These are phyloP conservation scores for Malassezia cuniculi DNA, from an alignment of 1,284 basidiomycete genomes.

Conservation along the genomic window DNA sequence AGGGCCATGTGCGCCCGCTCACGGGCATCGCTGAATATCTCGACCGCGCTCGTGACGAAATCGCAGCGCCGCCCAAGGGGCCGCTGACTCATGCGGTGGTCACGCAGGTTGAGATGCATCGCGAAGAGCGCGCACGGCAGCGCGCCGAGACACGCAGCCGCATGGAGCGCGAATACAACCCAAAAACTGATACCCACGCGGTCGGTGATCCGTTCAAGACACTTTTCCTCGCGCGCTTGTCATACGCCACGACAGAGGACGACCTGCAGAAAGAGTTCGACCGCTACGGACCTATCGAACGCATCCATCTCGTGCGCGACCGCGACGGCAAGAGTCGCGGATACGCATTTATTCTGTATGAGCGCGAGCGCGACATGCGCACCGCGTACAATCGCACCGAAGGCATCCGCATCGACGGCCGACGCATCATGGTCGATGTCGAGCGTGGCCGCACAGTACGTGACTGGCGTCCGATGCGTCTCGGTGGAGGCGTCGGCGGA, in stretches of 20 bases:
- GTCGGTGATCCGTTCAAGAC: constrained; percentile 97
- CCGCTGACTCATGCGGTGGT: constrained; percentile 23
- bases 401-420: constrained; percentile 84
- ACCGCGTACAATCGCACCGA: constrained; percentile 87
- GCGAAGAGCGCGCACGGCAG: constrained; percentile 15
- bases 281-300: constrained; percentile 82
- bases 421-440: constrained; percentile 89
- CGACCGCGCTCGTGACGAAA: constrained; percentile 31
- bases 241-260: constrained; percentile 74
- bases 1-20: constrained; percentile 22
- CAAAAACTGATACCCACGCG: constrained; percentile 79
- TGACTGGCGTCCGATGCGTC: constrained; percentile 89
- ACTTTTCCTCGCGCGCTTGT: constrained; percentile 82
- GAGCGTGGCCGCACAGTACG: constrained; percentile 94
- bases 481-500: constrained; percentile 90
- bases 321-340: constrained; percentile 66
- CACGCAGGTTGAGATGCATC: constrained; percentile 24
- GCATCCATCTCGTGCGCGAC: constrained; percentile 77
- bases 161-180: constrained; percentile 54
- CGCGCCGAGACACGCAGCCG: constrained; percentile 14
- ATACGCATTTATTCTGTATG: constrained; percentile 95
- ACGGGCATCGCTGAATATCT: constrained; percentile 32
- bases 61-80: constrained; percentile 6
- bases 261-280: constrained; percentile 91
- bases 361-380: constrained; percentile 88